These are phyloP conservation scores for Orbilia oligospora DNA, from an alignment of 2,329 filamentous ascomycete genomes.

Conservation along the genomic window DNA sequence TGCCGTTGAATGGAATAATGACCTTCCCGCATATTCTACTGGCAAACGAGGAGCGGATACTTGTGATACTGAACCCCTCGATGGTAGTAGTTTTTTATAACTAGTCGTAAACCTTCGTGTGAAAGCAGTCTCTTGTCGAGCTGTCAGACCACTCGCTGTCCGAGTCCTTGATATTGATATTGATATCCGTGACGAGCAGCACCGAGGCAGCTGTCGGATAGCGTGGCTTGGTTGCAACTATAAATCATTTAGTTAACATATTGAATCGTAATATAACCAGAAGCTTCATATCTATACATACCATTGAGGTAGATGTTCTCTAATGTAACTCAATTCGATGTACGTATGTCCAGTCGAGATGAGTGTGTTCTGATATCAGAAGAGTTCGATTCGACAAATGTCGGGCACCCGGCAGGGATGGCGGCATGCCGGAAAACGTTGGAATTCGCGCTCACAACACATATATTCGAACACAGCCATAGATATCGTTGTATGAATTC, in stretches of 20 bases:
- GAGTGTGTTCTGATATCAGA: neutral
- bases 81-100: neutral
- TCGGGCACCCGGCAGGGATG: neutral
- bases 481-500: no score
- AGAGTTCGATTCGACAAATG: conserved; percentile 4
- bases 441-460: neutral
- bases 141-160: neutral
- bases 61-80: no score
- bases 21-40: neutral
- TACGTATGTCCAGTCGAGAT: neutral
- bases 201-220: conserved; percentile 27
- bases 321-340: neutral
- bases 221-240: conserved; percentile 20
- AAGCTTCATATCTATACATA: neutral
- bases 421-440: conserved; percentile 6
- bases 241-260: conserved; percentile 9
- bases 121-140: neutral
- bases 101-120: conserved; percentile 15
- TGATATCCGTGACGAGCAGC: conserved; percentile 29
- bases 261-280: neutral
- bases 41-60: neutral
- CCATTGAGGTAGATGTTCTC: neutral
- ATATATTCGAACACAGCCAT: neutral
- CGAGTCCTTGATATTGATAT: neutral
- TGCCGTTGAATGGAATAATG: conserved; percentile 22